Conservation (phyloP, 78 protist species). For the Dictyostelium capitatum region DNA sequence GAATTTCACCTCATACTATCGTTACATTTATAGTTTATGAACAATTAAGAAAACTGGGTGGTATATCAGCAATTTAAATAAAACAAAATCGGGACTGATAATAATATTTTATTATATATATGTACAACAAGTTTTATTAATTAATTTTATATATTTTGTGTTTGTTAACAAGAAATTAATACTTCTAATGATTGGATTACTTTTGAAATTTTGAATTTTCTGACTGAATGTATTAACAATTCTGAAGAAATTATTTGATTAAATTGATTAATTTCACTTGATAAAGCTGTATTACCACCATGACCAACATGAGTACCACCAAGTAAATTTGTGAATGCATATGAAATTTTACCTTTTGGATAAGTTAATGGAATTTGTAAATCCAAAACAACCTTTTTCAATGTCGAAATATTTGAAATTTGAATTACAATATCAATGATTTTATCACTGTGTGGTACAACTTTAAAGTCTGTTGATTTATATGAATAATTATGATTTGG, state of each 20-base stretch:
- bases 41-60: constrained; percentile 48
- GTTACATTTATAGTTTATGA: constrained; percentile 74
- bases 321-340: not conserved
- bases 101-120: too few relatives aligned
- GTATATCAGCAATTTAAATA: constrained; percentile 30
- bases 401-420: constrained; percentile 15
- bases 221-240: not conserved
- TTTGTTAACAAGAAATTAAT: constrained; percentile 7
- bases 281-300: not conserved
- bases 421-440: not conserved
- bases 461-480: not conserved
- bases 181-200: constrained; percentile 35
- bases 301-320: not conserved
- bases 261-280: not conserved
- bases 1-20: constrained; percentile 75
- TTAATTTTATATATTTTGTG: not conserved
- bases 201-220: constrained; percentile 14
- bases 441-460: not conserved
- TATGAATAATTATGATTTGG: not conserved
- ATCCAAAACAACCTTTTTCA: constrained; percentile 13
- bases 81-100: too few relatives aligned
- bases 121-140: not conserved
- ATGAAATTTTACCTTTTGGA: constrained; percentile 60
- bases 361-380: constrained; percentile 22
- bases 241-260: not conserved